These are phyloP conservation scores for Parietaria judaica DNA, from an alignment of 306 rosid genomes.

Conservation along the genomic window DNA sequence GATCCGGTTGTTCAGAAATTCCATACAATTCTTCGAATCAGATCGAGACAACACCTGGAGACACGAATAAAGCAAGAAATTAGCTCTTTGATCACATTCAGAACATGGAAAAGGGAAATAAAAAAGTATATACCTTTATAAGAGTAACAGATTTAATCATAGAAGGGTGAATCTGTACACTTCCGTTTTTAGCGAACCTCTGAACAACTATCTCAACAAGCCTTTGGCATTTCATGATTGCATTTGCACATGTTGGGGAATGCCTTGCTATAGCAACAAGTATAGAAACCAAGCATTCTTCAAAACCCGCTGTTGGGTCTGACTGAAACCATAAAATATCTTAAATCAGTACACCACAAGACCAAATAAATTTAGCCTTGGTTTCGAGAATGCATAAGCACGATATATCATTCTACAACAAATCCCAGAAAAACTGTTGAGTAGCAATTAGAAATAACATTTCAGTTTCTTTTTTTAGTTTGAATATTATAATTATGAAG, in stretches of 20 bases:
- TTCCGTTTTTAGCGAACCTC: slow-evolving; percentile 50
- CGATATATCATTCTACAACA: neutral
- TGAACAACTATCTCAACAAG: slow-evolving; percentile 55
- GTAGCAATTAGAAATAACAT: too few species aligned
- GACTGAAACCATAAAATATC: slow-evolving; percentile 47
- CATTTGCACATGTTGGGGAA: slow-evolving; percentile 78
- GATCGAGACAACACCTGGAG: slow-evolving; percentile 66
- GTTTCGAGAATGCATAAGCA: neutral
- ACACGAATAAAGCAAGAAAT: slow-evolving; percentile 22
- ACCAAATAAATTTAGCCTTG: neutral
- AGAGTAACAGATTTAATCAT: slow-evolving; percentile 73
- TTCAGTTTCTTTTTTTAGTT: too few species aligned
- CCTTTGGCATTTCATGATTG: slow-evolving; percentile 66
- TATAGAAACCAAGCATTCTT: slow-evolving; percentile 65
- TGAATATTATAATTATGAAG: too few species aligned
- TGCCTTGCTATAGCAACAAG: slow-evolving; percentile 82
- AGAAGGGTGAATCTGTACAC: slow-evolving; percentile 44
- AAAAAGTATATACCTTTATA: slow-evolving; percentile 48
- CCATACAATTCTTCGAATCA: slow-evolving; percentile 46
- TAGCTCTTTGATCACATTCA: slow-evolving; percentile 7
- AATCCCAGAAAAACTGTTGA: too few species aligned
- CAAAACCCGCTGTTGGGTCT: slow-evolving; percentile 55
- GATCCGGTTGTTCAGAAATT: slow-evolving; percentile 56
- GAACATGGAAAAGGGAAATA: slow-evolving; percentile 14
- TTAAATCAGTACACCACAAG: neutral